Evolutionary conservation across 1,284 basidiomycete genomes (phyloP).

Genomic region (Microbotryum saponariae): DNA sequence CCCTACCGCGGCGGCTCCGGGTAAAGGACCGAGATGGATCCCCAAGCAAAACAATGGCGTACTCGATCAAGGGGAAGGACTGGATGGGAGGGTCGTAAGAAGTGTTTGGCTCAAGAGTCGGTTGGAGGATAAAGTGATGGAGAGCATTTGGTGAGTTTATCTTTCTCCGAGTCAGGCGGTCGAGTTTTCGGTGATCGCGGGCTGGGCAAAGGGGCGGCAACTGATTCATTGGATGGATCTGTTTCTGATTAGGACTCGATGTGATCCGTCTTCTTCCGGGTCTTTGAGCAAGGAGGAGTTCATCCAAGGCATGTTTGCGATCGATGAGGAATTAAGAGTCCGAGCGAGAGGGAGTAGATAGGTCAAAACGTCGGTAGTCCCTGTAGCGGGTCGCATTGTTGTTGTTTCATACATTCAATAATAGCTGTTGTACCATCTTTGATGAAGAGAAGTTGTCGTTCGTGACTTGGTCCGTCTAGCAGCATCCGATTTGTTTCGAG

Average conservation of each 20-base stretch:
- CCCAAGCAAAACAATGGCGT: no score
- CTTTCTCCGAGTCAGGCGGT: not conserved
- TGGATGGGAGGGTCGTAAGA: slow-evolving; percentile 4
- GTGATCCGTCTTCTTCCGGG: slow-evolving; percentile 53
- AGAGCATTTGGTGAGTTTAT: slow-evolving; percentile 17
- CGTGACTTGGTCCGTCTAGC: not conserved
- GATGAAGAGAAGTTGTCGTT: no score
- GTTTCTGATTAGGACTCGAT: slow-evolving; percentile 52
- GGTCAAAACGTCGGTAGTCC: not conserved
- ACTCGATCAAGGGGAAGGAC: no score
- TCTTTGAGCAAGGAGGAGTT: slow-evolving; percentile 58
- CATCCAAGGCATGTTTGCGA: slow-evolving; percentile 68
- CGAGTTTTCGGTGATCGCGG: no score
- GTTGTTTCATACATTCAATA: not conserved
- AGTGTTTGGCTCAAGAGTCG: slow-evolving; percentile 22
- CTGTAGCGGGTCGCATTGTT: not conserved
- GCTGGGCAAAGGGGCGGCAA: no score
- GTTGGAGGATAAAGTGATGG: slow-evolving; percentile 2
- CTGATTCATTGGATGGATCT: not conserved
- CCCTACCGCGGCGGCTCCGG: no score
- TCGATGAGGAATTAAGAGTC: slow-evolving; percentile 62
- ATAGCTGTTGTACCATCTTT: not conserved
- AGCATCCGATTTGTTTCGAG: not conserved
- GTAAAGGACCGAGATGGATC: not conserved
- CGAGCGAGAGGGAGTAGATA: not conserved